These are phyloP conservation scores for Sanghuangporus sanghuang DNA, from an alignment of 1,284 basidiomycete genomes.

Conservation along the genomic window DNA sequence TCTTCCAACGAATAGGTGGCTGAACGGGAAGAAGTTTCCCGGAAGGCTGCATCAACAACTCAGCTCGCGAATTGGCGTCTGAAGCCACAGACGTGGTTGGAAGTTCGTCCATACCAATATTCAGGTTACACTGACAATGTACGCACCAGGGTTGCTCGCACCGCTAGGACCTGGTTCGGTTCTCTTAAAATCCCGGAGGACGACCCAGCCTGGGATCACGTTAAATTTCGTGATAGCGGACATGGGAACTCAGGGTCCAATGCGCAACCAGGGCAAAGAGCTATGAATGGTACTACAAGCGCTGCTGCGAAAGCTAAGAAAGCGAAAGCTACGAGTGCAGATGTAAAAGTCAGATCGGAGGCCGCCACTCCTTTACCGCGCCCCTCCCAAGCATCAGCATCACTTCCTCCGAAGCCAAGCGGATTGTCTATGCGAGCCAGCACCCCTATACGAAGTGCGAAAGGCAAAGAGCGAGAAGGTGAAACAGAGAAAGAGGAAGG, in stretches of 20 bases:
- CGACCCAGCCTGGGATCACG: constrained; percentile 51
- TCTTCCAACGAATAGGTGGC: constrained; percentile 37
- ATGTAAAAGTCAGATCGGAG: constrained; percentile 53
- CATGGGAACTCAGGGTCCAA: not conserved
- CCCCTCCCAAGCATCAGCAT: not conserved
- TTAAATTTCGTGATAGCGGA: constrained; percentile 28
- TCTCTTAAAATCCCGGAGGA: constrained; percentile 47
- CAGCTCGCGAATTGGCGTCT: constrained; percentile 38
- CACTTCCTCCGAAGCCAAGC: not conserved
- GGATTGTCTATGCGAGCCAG: not conserved
- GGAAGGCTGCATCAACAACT: constrained; percentile 29
- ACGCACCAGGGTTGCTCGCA: constrained; percentile 40
- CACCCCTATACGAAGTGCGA: not conserved
- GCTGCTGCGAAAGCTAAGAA: constrained; percentile 39
- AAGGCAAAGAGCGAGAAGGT: constrained; percentile 4
- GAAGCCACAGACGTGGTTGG: constrained; percentile 50
- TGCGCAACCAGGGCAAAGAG: constrained; percentile 14
- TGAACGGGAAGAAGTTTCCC: constrained; percentile 33
- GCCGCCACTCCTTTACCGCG: constrained; percentile 15
- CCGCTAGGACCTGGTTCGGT: constrained; percentile 41
- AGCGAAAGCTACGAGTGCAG: constrained; percentile 39
- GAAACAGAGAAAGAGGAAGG: constrained; percentile 17
- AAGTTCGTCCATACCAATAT: constrained; percentile 65
- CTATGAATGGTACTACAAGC: constrained; percentile 23
- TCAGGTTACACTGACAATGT: constrained; percentile 41